Evolutionary conservation across 2,329 filamentous ascomycete species (phyloP).

Genomic region (Ophiosphaerella korrae): DNA sequence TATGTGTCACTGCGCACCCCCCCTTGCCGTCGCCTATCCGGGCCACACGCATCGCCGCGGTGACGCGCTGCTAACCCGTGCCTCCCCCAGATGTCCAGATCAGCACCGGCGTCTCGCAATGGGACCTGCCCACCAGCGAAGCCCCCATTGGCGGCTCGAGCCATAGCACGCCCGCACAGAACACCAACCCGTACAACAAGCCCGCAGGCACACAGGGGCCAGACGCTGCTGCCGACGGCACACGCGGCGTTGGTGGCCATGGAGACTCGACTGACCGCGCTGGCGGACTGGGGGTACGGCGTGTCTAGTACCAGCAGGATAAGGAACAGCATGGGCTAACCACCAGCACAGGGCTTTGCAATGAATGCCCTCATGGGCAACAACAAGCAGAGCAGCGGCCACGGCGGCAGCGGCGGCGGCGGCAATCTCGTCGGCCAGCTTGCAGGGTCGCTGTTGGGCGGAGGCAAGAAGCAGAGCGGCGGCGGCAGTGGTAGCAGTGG

Average conservation of each 20-base stretch:
- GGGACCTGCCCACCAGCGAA: conserved; percentile 72
- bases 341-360: conserved; percentile 60
- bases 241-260: conserved; percentile 49
- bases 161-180: conserved; percentile 48
- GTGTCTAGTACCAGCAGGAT: conserved; percentile 2
- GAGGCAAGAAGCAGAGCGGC: conserved; percentile 42
- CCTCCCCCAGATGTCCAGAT: conserved; percentile 63
- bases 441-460: conserved; percentile 55
- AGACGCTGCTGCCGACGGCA: conserved; percentile 47
- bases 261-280: conserved; percentile 48
- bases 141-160: conserved; percentile 65
- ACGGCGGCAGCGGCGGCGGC: conserved; percentile 34
- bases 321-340: conserved; percentile 25
- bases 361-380: conserved; percentile 60
- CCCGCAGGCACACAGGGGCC: conserved; percentile 49
- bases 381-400: conserved; percentile 40
- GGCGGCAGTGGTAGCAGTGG: conserved; percentile 39
- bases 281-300: conserved; percentile 67
- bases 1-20: conserved; percentile 14
- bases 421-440: conserved; percentile 58
- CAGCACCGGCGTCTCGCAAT: conserved; percentile 72
- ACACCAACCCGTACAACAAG: conserved; percentile 67
- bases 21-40: background rate
- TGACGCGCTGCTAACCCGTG: background rate
- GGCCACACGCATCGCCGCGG: background rate